These are phyloP conservation scores for Triticum turgidum DNA, from an alignment of 176 grass and related monocot genomes.

Conservation along the genomic window DNA sequence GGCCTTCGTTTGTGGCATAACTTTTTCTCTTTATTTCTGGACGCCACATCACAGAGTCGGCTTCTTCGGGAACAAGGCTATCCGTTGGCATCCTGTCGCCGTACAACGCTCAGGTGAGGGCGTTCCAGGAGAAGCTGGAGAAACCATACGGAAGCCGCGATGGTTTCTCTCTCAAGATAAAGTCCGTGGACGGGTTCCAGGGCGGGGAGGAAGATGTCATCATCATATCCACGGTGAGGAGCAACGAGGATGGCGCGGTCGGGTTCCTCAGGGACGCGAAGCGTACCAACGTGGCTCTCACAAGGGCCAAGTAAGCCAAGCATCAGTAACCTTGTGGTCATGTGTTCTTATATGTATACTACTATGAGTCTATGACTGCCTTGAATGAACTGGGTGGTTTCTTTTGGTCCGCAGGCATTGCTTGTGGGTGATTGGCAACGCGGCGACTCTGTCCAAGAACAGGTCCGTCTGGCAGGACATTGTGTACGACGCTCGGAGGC, in stretches of 20 bases:
- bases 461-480: constrained; percentile 3
- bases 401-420: not conserved
- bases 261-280: not conserved
- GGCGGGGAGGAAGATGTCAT: not conserved
- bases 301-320: constrained; percentile 7
- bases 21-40: not conserved
- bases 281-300: not conserved
- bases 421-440: constrained; percentile 4
- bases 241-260: not conserved
- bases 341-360: not conserved
- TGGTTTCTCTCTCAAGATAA: constrained; percentile 1
- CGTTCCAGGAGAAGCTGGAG: not conserved
- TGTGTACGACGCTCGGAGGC: not conserved
- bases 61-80: not conserved
- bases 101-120: not conserved
- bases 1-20: not conserved
- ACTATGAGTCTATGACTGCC: not conserved
- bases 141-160: not conserved
- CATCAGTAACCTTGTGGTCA: not conserved
- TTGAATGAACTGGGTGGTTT: not conserved
- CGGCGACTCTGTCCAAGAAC: not conserved
- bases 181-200: not conserved
- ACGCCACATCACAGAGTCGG: not conserved
- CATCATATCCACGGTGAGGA: constrained; percentile 9
- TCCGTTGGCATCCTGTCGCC: not conserved